phyloP scores from a whole-genome alignment of 768 basidiomycete genomes.

The Lentinula aciculospora region DNA sequence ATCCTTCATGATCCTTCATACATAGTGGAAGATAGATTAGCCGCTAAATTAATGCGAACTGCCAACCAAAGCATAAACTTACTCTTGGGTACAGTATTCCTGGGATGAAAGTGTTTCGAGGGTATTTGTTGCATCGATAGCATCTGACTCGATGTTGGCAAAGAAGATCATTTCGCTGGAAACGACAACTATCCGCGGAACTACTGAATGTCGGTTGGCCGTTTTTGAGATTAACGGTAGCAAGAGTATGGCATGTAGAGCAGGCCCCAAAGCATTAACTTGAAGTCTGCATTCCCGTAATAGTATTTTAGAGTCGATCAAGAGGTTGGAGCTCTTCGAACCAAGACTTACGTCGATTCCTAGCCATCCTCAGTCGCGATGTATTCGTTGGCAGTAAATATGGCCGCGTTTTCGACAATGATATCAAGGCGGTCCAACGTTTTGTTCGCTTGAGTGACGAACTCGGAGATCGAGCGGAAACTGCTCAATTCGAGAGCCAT shows the following conservation, averaged over 20 bases:
- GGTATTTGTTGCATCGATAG: conserved; percentile 15
- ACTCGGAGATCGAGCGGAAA: conserved; percentile 35
- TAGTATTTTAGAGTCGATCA: neutral
- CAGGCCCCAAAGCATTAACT: conserved; percentile 27
- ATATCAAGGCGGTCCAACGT: conserved; percentile 33
- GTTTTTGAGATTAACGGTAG: conserved; percentile 24
- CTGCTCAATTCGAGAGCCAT: conserved; percentile 35
- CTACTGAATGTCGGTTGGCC: conserved; percentile 13
- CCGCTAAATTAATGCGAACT: neutral
- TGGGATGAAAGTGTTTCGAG: conserved; percentile 18
- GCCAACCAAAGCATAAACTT: conserved; percentile 6
- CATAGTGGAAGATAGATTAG: neutral
- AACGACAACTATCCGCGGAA: conserved; percentile 23
- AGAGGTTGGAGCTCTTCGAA: neutral
- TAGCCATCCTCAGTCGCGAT: conserved; percentile 34
- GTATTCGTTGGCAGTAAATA: conserved; percentile 10
- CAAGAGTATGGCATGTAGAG: conserved; percentile 24
- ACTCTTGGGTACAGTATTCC: conserved; percentile 16
- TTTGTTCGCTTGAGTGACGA: conserved; percentile 27
- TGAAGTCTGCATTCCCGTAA: conserved; percentile 20
- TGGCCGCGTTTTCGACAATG: conserved; percentile 38
- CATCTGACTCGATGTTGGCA: conserved; percentile 13
- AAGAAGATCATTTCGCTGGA: conserved; percentile 22
- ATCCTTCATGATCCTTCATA: conserved; percentile 11
- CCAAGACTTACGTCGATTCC: conserved; percentile 32